Base-by-base conservation (phyloP, 805 yeast genomes). In the Wickerhamomyces chambardii region DNA sequence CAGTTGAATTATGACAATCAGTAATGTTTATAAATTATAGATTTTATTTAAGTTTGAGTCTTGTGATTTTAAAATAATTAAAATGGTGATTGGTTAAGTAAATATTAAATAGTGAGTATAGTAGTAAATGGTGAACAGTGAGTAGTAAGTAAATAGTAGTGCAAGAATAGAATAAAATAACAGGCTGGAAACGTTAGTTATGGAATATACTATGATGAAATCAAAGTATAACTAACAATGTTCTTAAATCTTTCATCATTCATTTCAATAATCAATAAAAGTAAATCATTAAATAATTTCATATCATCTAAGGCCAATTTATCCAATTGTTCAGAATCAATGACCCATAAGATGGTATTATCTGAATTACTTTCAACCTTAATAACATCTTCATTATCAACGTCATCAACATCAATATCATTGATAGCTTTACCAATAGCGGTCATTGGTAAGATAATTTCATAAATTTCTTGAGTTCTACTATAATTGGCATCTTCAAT, bases 201-300 rank as follows among this genome's bases (percentile, higher is more conserved):
- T n/a, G n/a, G n/a, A n/a, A n/a, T n/a, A n/a, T n/a, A 24, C 45
- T 48, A 73, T 10, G 77, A 68, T 29, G 84, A 66, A 4, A 85
- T 75, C 34, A 84, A 63, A 17, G 87, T 70, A 51, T 83, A 84
- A 3, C 92, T 85, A 4, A 90, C 71, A 44, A 86, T 63, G 19
- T 84, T 73, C 40, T 78, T 84, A 46, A 81, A 80, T 43, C 95
- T 63, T 47, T 75, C 86, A 38, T 79, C 77, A 26, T 76, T 65
- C 35, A 87, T 58, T 32, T 75, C 70, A 42, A 81, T 61, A 22
- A 79, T 73, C 24, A 86, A 72, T 31, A 66, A 61, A 32, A 76
- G 54, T 29, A 87, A 56, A 50, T 87, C 95, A 29, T 73, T 69
- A 44, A 73, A 82, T 9, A 83, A 52, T 24, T 63, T 70, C 5